phyloP scores from a whole-genome alignment of 768 basidiomycete genomes.

The Rhodocollybia butyracea region DNA sequence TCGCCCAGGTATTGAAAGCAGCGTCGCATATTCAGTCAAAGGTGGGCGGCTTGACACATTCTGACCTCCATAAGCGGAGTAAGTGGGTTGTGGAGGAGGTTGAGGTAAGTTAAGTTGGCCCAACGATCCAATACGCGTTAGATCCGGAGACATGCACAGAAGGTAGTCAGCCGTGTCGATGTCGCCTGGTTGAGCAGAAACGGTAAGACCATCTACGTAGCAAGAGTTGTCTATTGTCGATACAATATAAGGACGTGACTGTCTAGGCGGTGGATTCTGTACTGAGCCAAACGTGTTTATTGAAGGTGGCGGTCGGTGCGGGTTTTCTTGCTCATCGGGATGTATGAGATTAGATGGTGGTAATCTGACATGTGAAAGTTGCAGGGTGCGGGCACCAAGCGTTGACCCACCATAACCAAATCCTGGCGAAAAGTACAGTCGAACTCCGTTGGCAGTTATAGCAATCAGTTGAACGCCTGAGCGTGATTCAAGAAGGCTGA shows the following conservation, averaged over 20 bases:
- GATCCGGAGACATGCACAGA: conserved; percentile 71
- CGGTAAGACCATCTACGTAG: conserved; percentile 62
- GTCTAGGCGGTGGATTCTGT: conserved; percentile 41
- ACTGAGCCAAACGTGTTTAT: conserved; percentile 45
- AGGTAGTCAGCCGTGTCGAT: conserved; percentile 71
- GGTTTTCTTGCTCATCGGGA: conserved; percentile 63
- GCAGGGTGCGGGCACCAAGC: conserved; percentile 42
- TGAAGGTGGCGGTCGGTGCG: conserved; percentile 37
- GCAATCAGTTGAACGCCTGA: conserved; percentile 74
- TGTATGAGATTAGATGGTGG: conserved; percentile 75
- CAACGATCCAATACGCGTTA: conserved; percentile 66
- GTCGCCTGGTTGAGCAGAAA: conserved; percentile 75
- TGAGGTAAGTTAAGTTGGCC: conserved; percentile 59
- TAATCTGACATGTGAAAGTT: conserved; percentile 75
- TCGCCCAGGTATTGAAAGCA: conserved; percentile 76
- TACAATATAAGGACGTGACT: conserved; percentile 56
- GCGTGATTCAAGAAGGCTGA: conserved; percentile 66
- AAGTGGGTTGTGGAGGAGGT: conserved; percentile 35
- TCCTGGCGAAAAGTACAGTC: conserved; percentile 76
- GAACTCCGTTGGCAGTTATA: conserved; percentile 76
- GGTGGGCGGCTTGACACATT: conserved; percentile 47
- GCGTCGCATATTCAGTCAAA: conserved; percentile 72
- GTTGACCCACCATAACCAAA: conserved; percentile 44
- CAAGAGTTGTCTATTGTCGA: conserved; percentile 59
- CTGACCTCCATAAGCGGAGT: conserved; percentile 34